Evolutionary conservation across 495 filamentous ascomycete genomes (phyloP).

Genomic region (Wilcoxina mikolae): DNA sequence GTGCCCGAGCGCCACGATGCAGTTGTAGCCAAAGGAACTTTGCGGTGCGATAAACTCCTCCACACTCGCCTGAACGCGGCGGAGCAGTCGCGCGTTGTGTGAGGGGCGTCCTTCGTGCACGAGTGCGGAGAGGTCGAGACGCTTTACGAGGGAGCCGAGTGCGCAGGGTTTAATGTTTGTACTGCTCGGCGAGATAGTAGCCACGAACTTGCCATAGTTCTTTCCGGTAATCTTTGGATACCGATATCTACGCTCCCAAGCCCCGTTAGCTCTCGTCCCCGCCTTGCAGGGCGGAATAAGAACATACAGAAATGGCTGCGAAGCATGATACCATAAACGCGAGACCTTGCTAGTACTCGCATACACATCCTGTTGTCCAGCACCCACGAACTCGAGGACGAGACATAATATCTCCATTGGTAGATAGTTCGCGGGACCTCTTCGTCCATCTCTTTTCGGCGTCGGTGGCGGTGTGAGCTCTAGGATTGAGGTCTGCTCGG

Average conservation of each 20-base stretch:
- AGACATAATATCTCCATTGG: slow-evolving; percentile 23
- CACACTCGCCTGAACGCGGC: slow-evolving; percentile 42
- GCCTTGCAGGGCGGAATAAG: neutral
- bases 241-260: slow-evolving; percentile 20
- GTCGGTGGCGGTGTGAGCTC: slow-evolving; percentile 22
- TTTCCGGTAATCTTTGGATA: slow-evolving; percentile 23
- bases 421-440: slow-evolving; percentile 3
- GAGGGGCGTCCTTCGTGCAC: slow-evolving; percentile 54
- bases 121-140: slow-evolving; percentile 43
- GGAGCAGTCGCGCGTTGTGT: slow-evolving; percentile 48
- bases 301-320: slow-evolving; percentile 39
- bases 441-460: neutral
- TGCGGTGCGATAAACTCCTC: slow-evolving; percentile 52
- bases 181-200: slow-evolving; percentile 48
- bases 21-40: slow-evolving; percentile 48
- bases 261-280: neutral
- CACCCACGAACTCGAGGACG: slow-evolving; percentile 17
- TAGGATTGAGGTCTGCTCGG: slow-evolving; percentile 7
- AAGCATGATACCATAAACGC: slow-evolving; percentile 49
- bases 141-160: slow-evolving; percentile 39
- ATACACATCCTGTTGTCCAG: slow-evolving; percentile 16
- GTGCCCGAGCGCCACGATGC: slow-evolving; percentile 48
- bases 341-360: slow-evolving; percentile 38
- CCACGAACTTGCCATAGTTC: slow-evolving; percentile 45
- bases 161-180: slow-evolving; percentile 41